Evolutionary conservation across 208 protist species (phyloP), one percentile per base, ranked within the genome.

Genomic region (Histomonas meleagridis): DNA sequence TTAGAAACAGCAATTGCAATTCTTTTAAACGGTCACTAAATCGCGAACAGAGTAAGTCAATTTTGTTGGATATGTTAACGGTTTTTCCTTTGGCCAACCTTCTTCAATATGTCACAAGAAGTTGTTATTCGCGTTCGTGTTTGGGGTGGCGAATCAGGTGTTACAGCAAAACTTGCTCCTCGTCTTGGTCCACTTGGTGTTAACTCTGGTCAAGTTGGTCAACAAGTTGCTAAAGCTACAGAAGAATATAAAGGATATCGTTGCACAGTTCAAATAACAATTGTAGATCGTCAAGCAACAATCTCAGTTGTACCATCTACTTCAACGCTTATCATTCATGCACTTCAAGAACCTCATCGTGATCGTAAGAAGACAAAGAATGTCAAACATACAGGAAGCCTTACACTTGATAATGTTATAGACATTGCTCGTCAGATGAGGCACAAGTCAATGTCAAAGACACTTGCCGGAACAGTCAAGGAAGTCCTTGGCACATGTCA

Each of bases 401-500:
- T 99, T 93, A 91, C 97, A 62, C 95, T 99, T 81, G 95, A 98
- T 57, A 97, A 98, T 93, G 95, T 99, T 94, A 94, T 98, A 91
- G 96, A 97, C 91, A 98, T 99, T 93, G 98, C 98, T 65, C 96
- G 97, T 93, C 95, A 96, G 93, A 97, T 98, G 94, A 95, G 97
- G 92, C 62, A 92, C 48, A 97, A 97, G 92, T 99, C 97, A 28
- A 96, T 98, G 95, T 96, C 97, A 32, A 95, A 96, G 91, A 95
- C 95, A 92, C 94, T 99, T 57, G 94, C 95, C 91, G 97, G 97
- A 81, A 97, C 97, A 91, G 97, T 99, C 92, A 97, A 97, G 95
- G 98, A 99, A 96, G 98, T 99, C 72, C 96, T 99, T 62, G 98
- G 98, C 91, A 99, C 98, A 35, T 96, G 95, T 86, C 94, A 97